These are phyloP conservation scores for Carpinus fangiana DNA, from an alignment of 306 rosid genomes.

Conservation along the genomic window DNA sequence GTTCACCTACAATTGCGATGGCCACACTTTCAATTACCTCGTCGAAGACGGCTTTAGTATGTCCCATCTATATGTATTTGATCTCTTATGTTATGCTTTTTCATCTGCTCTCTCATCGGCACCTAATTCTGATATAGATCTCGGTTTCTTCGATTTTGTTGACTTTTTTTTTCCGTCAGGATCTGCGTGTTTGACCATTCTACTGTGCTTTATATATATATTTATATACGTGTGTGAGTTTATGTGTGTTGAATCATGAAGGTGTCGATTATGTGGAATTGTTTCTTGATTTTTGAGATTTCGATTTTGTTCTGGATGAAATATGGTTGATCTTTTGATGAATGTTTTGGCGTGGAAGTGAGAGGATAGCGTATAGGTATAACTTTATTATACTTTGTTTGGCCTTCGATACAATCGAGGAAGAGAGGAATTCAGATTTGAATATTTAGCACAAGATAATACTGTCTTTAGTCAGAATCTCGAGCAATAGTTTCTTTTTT, in stretches of 20 bases:
- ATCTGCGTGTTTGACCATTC: not conserved
- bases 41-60: slow-evolving; percentile 85
- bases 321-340: not conserved
- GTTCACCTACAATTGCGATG: slow-evolving; percentile 93
- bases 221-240: not conserved
- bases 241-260: not conserved
- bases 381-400: not conserved
- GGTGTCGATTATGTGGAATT: not conserved
- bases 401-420: not conserved
- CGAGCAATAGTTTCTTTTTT: not conserved
- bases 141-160: slow-evolving; percentile 1
- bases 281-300: not conserved
- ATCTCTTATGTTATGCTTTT: not conserved
- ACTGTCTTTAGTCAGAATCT: not conserved
- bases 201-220: not conserved
- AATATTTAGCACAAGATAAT: not conserved
- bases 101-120: not conserved
- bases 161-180: not conserved
- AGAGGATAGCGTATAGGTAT: not conserved
- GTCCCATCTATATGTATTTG: slow-evolving; percentile 19
- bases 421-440: not conserved
- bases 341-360: not conserved
- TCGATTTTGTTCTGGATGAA: slow-evolving; percentile 1
- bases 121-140: slow-evolving; percentile 12
- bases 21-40: slow-evolving; percentile 96